A percentile compares a stretch with the other conserved stretches of the same genome.
Evolutionary conservation across 345 rosid genomes (phyloP).

Genomic region (Lepidium sativum): DNA sequence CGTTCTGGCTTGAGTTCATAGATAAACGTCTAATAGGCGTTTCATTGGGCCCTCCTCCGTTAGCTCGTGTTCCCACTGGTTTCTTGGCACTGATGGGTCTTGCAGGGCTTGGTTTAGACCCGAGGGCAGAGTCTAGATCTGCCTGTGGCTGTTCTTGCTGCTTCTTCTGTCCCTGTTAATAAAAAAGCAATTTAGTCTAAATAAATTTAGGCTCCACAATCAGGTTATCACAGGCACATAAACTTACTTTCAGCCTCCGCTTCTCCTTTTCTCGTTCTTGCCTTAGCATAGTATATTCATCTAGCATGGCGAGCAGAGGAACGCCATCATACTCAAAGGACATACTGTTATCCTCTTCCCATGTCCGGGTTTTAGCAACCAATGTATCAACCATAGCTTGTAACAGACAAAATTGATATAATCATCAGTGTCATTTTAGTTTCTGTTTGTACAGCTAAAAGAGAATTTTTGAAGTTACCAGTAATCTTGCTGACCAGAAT

Average conservation of each 20-base stretch:
- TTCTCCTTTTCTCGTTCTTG: conserved; percentile 97
- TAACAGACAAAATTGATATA: conserved; percentile 5
- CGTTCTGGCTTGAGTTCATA: conserved; percentile 51
- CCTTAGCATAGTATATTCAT: conserved; percentile 86
- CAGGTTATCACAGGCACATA: not conserved
- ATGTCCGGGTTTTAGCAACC: conserved; percentile 71
- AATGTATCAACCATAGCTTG: conserved; percentile 78
- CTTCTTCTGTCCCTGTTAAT: conserved; percentile 72
- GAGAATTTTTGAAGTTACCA: conserved; percentile 31
- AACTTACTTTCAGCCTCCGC: conserved; percentile 54
- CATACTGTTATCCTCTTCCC: conserved; percentile 72
- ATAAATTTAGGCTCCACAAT: not conserved
- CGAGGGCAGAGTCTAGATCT: conserved; percentile 64
- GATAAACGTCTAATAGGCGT: conserved; percentile 78
- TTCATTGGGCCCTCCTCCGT: conserved; percentile 72
- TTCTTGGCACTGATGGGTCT: conserved; percentile 58
- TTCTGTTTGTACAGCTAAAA: not conserved
- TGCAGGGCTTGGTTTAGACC: conserved; percentile 79
- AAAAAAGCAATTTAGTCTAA: not conserved
- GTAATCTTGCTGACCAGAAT: conserved; percentile 89
- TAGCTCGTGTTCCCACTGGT: conserved; percentile 60
- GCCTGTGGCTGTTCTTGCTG: conserved; percentile 66
- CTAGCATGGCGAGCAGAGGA: conserved; percentile 89
- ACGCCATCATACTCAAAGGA: conserved; percentile 83
- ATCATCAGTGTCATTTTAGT: not conserved